These are phyloP conservation scores for Phlebiopsis flavidoalba DNA, from an alignment of 768 basidiomycete genomes.

Conservation along the genomic window DNA sequence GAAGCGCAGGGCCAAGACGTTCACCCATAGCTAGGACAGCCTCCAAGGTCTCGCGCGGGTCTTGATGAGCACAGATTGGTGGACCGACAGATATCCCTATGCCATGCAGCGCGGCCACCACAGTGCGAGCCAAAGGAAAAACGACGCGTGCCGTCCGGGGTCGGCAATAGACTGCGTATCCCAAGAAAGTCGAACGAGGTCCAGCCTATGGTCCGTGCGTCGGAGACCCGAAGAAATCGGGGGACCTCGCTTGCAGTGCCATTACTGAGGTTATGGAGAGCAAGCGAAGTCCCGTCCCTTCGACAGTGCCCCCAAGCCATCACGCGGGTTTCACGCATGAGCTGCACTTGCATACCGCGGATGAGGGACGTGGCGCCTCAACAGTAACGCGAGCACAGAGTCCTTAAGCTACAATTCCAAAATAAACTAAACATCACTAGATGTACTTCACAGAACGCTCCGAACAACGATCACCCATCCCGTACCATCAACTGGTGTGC, in stretches of 20 bases:
- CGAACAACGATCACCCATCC: no score
- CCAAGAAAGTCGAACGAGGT: slow-evolving; percentile 75
- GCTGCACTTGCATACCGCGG: slow-evolving; percentile 79
- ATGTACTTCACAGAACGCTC: no score
- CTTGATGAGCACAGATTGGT: slow-evolving; percentile 86
- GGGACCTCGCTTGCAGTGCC: slow-evolving; percentile 61
- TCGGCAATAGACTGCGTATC: slow-evolving; percentile 38
- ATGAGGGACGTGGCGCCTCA: slow-evolving; percentile 49
- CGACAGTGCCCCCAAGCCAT: slow-evolving; percentile 92
- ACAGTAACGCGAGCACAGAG: slow-evolving; percentile 45
- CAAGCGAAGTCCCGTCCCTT: slow-evolving; percentile 79
- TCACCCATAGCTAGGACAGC: slow-evolving; percentile 76
- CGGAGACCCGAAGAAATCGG: slow-evolving; percentile 68
- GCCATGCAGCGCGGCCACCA: slow-evolving; percentile 81
- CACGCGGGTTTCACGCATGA: slow-evolving; percentile 79
- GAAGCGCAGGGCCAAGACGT: slow-evolving; percentile 88
- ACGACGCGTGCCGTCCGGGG: slow-evolving; percentile 34
- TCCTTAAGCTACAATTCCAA: no score
- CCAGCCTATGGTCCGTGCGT: slow-evolving; percentile 80
- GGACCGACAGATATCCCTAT: no score
- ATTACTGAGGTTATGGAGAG: slow-evolving; percentile 63
- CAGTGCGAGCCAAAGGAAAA: slow-evolving; percentile 68
- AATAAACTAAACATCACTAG: no score
- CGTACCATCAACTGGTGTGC: slow-evolving; percentile 83
- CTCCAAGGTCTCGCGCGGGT: slow-evolving; percentile 62